phyloP scores from a whole-genome alignment of 306 rosid species.

The Quercus gilva region DNA sequence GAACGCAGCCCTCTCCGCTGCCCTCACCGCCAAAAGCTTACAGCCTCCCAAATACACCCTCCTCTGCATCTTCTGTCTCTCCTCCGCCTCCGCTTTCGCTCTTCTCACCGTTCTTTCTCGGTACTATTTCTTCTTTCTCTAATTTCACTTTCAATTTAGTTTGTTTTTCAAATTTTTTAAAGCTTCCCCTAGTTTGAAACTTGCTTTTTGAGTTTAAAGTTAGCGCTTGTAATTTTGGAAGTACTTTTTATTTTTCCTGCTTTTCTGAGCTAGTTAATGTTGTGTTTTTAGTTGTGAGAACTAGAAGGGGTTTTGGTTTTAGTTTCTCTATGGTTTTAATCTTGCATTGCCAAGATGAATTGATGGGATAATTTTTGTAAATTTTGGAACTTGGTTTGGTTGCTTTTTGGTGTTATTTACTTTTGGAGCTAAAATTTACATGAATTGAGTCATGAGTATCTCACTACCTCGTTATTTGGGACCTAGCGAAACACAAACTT shows the following conservation, averaged over 20 bases:
- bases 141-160: not conserved
- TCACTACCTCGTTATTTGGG: no score
- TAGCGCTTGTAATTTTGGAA: no score
- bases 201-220: not conserved
- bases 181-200: not conserved
- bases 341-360: not conserved
- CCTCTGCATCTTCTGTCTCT: constrained; percentile 55
- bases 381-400: not conserved
- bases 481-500: no score
- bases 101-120: constrained; percentile 57
- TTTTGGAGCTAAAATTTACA: not conserved
- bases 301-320: not conserved
- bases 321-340: not conserved
- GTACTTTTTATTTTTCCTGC: not conserved
- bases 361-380: not conserved
- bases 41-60: constrained; percentile 65
- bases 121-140: constrained; percentile 30
- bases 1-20: constrained; percentile 71
- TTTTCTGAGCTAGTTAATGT: not conserved
- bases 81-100: constrained; percentile 60
- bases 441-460: not conserved
- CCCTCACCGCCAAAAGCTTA: constrained; percentile 73
- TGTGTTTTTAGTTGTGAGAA: not conserved
- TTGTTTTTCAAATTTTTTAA: not conserved
- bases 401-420: not conserved